Evolutionary conservation across 768 basidiomycete species (phyloP).

Genomic region (Leccinum variicolor): DNA sequence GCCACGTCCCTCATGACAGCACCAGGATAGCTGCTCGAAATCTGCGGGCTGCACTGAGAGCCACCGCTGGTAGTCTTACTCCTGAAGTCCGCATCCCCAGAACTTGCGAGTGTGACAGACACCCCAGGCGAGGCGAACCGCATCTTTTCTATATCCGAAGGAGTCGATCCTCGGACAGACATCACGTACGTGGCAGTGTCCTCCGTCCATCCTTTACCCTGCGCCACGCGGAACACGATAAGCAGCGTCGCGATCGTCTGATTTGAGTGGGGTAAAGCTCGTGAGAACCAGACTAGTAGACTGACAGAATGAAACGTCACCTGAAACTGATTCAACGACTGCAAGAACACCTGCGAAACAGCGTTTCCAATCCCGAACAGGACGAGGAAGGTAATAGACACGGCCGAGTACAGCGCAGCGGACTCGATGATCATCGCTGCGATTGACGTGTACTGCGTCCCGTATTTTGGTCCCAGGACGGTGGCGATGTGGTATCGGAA

Average conservation of each 20-base stretch:
- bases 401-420: slow-evolving; percentile 24
- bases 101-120: not conserved
- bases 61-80: not conserved
- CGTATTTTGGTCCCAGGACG: slow-evolving; percentile 22
- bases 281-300: not conserved
- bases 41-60: too few species aligned
- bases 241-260: not conserved
- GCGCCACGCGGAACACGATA: not conserved
- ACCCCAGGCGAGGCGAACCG: not conserved
- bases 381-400: not conserved
- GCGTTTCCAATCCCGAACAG: not conserved
- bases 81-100: not conserved
- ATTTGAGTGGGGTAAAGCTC: too few species aligned
- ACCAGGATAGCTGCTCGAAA: not conserved
- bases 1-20: not conserved
- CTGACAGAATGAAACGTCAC: not conserved
- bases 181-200: not conserved
- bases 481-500: slow-evolving; percentile 10
- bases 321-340: not conserved
- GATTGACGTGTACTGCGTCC: slow-evolving; percentile 29
- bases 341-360: not conserved
- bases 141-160: not conserved
- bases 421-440: slow-evolving; percentile 37
- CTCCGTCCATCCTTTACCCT: not conserved
- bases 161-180: not conserved